Conservation (phyloP, 768 basidiomycete genomes). For the Rhodocollybia butyracea region DNA sequence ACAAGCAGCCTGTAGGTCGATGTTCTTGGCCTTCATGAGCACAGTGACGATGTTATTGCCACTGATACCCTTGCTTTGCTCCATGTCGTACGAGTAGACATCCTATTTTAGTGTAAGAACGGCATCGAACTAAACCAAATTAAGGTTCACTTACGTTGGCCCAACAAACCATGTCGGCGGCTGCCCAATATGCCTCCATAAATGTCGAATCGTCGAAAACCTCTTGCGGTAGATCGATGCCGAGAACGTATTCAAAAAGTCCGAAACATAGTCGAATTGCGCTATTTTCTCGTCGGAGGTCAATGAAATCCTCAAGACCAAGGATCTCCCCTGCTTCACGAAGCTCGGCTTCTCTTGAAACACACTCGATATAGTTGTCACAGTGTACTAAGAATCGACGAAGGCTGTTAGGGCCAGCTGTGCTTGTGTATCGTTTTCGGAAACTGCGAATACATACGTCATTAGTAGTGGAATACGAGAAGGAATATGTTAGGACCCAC, state of each 20-base stretch:
- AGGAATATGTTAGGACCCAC: conserved; percentile 33
- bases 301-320: conserved; percentile 46
- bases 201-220: conserved; percentile 56
- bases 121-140: conserved; percentile 1
- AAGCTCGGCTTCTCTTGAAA: conserved; percentile 59
- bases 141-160: conserved; percentile 49
- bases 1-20: conserved; percentile 56
- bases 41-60: conserved; percentile 71
- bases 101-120: conserved; percentile 39
- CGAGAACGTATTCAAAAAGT: conserved; percentile 57
- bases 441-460: conserved; percentile 39
- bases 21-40: conserved; percentile 51
- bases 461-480: neutral
- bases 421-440: conserved; percentile 41
- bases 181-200: conserved; percentile 51
- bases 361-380: conserved; percentile 53
- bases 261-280: conserved; percentile 63
- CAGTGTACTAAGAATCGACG: conserved; percentile 51
- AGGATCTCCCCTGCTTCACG: conserved; percentile 56
- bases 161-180: conserved; percentile 67
- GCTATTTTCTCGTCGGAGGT: conserved; percentile 66
- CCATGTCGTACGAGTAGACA: conserved; percentile 71
- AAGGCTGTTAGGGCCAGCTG: conserved; percentile 42
- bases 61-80: conserved; percentile 59
- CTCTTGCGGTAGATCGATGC: conserved; percentile 60